A percentile compares a stretch with the other conserved stretches of the same genome.
Conservation (phyloP, 176 grass and related monocot genomes). For the Oropetium thomaeum region DNA sequence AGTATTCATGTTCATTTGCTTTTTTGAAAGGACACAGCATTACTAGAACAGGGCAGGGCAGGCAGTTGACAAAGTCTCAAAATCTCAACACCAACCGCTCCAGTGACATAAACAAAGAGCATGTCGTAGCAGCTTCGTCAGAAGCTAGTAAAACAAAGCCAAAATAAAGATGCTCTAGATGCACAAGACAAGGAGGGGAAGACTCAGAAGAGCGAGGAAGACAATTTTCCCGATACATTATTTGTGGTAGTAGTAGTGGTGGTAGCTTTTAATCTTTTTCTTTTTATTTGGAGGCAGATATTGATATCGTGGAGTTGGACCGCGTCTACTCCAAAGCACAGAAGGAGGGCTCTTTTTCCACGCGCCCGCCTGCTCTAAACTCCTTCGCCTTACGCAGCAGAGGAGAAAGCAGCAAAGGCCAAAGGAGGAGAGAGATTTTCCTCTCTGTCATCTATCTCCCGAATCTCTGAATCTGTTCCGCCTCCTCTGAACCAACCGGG, state of each 20-base stretch:
- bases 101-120: not conserved
- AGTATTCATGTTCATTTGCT: not conserved
- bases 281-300: not conserved
- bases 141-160: slow-evolving; percentile 10
- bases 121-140: not conserved
- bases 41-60: not conserved
- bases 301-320: slow-evolving; percentile 26
- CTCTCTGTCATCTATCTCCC: not conserved
- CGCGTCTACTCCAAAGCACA: slow-evolving; percentile 31
- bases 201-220: too few species aligned
- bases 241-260: too few species aligned
- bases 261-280: too few species aligned
- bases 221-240: not conserved
- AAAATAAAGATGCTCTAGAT: too few species aligned
- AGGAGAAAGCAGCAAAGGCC: not conserved
- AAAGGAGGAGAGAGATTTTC: not conserved
- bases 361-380: slow-evolving; percentile 31
- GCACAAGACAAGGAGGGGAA: not conserved
- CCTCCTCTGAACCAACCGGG: not conserved
- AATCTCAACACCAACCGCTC: not conserved
- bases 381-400: not conserved
- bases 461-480: not conserved
- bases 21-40: not conserved
- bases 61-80: not conserved
- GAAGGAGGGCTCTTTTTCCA: slow-evolving; percentile 39